Evolutionary conservation across 805 yeast species (phyloP).

Genomic region (Metschnikowia orientalis): DNA sequence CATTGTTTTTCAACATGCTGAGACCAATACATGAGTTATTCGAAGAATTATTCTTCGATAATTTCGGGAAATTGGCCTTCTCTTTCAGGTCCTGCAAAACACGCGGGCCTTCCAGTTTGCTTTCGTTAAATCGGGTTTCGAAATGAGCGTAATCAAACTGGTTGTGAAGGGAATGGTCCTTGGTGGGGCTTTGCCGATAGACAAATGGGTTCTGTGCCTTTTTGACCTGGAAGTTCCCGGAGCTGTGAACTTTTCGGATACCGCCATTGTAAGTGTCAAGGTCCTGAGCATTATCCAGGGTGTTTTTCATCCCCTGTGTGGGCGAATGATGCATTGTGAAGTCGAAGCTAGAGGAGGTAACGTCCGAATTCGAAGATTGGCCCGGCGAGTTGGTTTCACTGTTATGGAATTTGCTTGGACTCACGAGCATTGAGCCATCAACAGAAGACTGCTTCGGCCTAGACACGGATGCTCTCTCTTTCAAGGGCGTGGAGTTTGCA

Average conservation of each 20-base stretch:
- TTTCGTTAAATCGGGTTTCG: slow-evolving; percentile 8
- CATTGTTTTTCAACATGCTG: slow-evolving; percentile 34
- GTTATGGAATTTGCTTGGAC: slow-evolving; percentile 1
- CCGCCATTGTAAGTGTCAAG: slow-evolving; percentile 2
- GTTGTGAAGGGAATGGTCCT: slow-evolving; percentile 6
- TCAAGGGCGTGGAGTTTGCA: slow-evolving; percentile 2
- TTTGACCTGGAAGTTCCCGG: slow-evolving; percentile 26
- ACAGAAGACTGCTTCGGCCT: slow-evolving; percentile 1
- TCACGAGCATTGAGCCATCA: slow-evolving; percentile 2
- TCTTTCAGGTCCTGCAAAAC: slow-evolving; percentile 13
- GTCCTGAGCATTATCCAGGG: background rate
- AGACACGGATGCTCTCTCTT: background rate
- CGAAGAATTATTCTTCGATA: slow-evolving; percentile 25
- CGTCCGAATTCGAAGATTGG: too few species aligned
- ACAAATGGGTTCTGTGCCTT: slow-evolving; percentile 1
- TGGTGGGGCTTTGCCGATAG: slow-evolving; percentile 2
- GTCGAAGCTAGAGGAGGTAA: too few species aligned
- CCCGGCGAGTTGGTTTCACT: too few species aligned
- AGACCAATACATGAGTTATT: slow-evolving; percentile 37
- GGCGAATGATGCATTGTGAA: too few species aligned
- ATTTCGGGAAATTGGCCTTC: slow-evolving; percentile 34
- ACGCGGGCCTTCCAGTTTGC: slow-evolving; percentile 8
- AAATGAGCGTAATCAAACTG: slow-evolving; percentile 7
- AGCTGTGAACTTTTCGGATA: slow-evolving; percentile 28
- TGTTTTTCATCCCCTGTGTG: too few species aligned